Conservation (phyloP, 306 rosid genomes). For the Cyamopsis tetragonoloba region DNA sequence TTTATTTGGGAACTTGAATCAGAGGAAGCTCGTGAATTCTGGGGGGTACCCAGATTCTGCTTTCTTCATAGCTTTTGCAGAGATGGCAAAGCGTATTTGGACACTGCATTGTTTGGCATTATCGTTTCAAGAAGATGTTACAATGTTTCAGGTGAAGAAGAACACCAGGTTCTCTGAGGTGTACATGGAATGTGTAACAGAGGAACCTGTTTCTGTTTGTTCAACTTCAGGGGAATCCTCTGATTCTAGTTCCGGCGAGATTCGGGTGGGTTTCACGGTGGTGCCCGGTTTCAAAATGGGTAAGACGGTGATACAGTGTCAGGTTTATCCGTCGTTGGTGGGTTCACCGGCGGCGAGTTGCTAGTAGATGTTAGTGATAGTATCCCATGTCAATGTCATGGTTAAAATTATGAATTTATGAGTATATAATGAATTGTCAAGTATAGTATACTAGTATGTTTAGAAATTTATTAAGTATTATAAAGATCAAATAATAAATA, state of each 20-base stretch:
- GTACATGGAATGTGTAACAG: constrained; percentile 75
- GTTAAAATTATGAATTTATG: neutral
- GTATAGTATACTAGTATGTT: constrained; percentile 1
- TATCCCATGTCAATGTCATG: neutral
- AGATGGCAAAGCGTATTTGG: constrained; percentile 82
- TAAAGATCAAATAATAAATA: neutral
- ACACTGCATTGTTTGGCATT: constrained; percentile 63
- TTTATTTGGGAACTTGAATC: constrained; percentile 78
- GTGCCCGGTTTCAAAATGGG: constrained; percentile 87
- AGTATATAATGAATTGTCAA: constrained; percentile 15
- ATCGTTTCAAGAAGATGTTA: constrained; percentile 53
- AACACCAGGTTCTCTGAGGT: constrained; percentile 80
- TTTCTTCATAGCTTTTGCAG: constrained; percentile 72
- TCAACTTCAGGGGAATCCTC: constrained; percentile 29
- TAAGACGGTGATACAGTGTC: constrained; percentile 66
- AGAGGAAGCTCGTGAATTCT: constrained; percentile 62
- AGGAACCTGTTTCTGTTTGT: constrained; percentile 42
- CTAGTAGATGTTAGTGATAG: neutral
- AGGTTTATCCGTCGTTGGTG: constrained; percentile 62
- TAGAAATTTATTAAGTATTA: neutral
- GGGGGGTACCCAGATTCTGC: constrained; percentile 74
- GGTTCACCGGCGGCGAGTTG: constrained; percentile 24
- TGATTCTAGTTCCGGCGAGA: constrained; percentile 28
- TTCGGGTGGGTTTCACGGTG: constrained; percentile 70
- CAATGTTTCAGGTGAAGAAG: constrained; percentile 64